Evolutionary conservation across 148 eudicot species (phyloP).

Genomic region (Beta vulgaris): DNA sequence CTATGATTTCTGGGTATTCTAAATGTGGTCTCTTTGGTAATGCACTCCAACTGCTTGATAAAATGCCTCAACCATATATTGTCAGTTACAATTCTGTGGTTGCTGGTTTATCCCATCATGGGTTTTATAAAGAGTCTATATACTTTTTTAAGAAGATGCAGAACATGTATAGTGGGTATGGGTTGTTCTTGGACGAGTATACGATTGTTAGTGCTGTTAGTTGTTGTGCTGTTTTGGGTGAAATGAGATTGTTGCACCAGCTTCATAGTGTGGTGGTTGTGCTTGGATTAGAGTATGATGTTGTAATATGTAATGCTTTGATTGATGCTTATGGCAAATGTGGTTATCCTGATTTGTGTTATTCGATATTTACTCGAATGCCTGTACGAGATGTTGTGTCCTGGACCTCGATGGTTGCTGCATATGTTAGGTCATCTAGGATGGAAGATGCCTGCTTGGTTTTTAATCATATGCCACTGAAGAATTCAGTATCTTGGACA

Average conservation of each 20-base stretch:
- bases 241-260: conserved; percentile 36
- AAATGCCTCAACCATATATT: conserved; percentile 60
- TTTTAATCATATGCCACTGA: conserved; percentile 53
- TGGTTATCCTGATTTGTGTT: conserved; percentile 36
- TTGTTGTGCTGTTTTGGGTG: conserved; percentile 46
- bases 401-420: conserved; percentile 70
- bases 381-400: conserved; percentile 58
- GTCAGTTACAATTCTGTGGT: conserved; percentile 58
- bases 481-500: conserved; percentile 66
- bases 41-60: conserved; percentile 51
- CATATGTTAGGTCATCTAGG: conserved; percentile 45
- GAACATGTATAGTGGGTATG: conserved; percentile 2
- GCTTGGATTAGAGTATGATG: conserved; percentile 44
- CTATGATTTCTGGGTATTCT: conserved; percentile 45
- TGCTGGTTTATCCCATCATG: conserved; percentile 46
- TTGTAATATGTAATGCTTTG: conserved; percentile 47
- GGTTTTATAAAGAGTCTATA: conserved; percentile 41
- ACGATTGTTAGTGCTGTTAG: conserved; percentile 48
- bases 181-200: conserved; percentile 52
- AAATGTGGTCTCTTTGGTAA: conserved; percentile 33
- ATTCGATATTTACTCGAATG: conserved; percentile 47
- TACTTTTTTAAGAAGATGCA: conserved; percentile 46
- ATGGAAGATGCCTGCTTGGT: conserved; percentile 48
- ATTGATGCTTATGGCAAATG: conserved; percentile 80
- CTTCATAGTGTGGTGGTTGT: conserved; percentile 45